Evolutionary conservation across 495 filamentous ascomycete species (phyloP).

Genomic region (Talaromyces adpressus): DNA sequence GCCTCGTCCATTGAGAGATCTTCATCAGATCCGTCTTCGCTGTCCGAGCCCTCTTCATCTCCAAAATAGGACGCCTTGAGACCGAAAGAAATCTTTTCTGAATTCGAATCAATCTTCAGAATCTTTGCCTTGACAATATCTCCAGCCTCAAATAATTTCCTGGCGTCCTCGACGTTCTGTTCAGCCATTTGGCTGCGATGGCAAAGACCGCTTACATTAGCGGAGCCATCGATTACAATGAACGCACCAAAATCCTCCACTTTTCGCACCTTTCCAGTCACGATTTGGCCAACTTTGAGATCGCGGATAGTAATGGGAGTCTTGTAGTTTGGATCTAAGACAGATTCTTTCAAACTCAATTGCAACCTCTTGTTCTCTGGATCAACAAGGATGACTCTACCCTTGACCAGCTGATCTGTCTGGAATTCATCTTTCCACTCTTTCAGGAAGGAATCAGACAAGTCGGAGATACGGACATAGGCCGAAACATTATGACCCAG

Average conservation of each 20-base stretch:
- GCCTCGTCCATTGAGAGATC: constrained; percentile 7
- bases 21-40: constrained; percentile 41
- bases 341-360: constrained; percentile 79
- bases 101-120: constrained; percentile 64
- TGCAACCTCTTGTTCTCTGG: constrained; percentile 60
- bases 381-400: constrained; percentile 67
- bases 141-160: constrained; percentile 76
- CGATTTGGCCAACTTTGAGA: constrained; percentile 65
- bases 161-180: constrained; percentile 66
- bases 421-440: constrained; percentile 92
- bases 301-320: constrained; percentile 61
- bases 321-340: constrained; percentile 72
- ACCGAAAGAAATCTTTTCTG: constrained; percentile 75
- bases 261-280: constrained; percentile 86
- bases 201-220: constrained; percentile 85
- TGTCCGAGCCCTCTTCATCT: constrained; percentile 47
- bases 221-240: constrained; percentile 76
- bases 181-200: constrained; percentile 88
- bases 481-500: constrained; percentile 75
- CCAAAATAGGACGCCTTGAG: constrained; percentile 89
- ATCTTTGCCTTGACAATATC: constrained; percentile 88
- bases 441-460: constrained; percentile 86
- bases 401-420: constrained; percentile 81
- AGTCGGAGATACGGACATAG: constrained; percentile 73
- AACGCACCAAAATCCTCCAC: constrained; percentile 94